Evolutionary conservation across 306 rosid genomes (phyloP).

Genomic region (Vicia sativa): DNA sequence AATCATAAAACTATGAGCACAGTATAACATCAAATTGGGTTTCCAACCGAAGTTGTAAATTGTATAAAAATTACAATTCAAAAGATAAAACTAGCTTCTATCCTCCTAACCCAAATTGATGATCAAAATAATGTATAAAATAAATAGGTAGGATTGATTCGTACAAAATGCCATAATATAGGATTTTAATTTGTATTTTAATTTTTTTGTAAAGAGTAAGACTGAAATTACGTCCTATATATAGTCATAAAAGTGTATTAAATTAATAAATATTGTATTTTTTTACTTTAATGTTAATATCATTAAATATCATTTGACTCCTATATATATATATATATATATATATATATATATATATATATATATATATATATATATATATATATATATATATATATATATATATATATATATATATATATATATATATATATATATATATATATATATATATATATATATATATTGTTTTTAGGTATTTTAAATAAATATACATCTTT

Average conservation of each 20-base stretch:
- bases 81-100: neutral
- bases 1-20: neutral
- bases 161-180: neutral
- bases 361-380: too few relatives aligned
- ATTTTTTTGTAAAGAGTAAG: neutral
- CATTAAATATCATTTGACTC: neutral
- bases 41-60: neutral
- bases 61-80: neutral
- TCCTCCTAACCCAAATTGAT: neutral
- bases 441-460: too few relatives aligned
- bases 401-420: too few relatives aligned
- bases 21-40: neutral
- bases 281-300: neutral
- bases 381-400: too few relatives aligned
- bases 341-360: too few relatives aligned
- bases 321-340: too few relatives aligned
- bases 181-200: neutral
- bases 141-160: neutral
- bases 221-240: neutral
- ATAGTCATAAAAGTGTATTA: neutral
- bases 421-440: too few relatives aligned
- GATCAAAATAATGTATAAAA: neutral
- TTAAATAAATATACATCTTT: too few relatives aligned
- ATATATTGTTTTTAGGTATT: too few relatives aligned
- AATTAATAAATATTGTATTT: neutral